Evolutionary conservation across 345 rosid species (phyloP).

Genomic region (Crucihimalaya himalaica): DNA sequence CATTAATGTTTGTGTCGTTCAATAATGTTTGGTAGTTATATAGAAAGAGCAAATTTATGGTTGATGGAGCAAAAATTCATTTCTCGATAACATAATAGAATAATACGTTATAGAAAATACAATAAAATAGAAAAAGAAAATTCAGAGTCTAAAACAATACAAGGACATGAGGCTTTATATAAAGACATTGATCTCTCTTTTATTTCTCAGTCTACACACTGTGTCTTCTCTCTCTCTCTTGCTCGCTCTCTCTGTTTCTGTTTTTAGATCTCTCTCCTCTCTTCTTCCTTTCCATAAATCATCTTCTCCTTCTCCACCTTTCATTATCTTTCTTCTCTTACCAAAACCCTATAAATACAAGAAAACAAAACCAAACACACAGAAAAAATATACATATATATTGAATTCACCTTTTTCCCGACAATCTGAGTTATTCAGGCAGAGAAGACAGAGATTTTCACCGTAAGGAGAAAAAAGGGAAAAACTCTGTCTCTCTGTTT

Average conservation of each 20-base stretch:
- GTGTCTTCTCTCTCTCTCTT: slow-evolving; percentile 28
- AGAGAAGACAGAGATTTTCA: slow-evolving; percentile 37
- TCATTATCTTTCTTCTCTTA: slow-evolving; percentile 32
- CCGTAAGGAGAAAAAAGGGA: not conserved
- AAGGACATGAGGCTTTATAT: slow-evolving; percentile 33
- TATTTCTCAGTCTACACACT: slow-evolving; percentile 10
- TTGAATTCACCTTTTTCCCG: slow-evolving; percentile 19
- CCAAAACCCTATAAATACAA: slow-evolving; percentile 31
- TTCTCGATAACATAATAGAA: not conserved
- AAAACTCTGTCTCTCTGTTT: slow-evolving; percentile 42
- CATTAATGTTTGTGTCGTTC: slow-evolving; percentile 27
- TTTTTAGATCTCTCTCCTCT: slow-evolving; percentile 20
- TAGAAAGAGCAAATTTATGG: slow-evolving; percentile 34
- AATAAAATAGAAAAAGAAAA: not conserved
- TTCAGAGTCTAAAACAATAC: slow-evolving; percentile 7
- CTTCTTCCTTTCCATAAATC: slow-evolving; percentile 10
- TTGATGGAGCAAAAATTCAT: slow-evolving; percentile 6
- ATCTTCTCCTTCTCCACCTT: slow-evolving; percentile 42
- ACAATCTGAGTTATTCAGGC: slow-evolving; percentile 27
- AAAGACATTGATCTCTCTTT: slow-evolving; percentile 40
- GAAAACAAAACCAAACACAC: not conserved
- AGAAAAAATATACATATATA: no score
- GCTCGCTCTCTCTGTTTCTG: slow-evolving; percentile 2
- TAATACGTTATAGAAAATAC: not conserved
- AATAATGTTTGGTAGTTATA: slow-evolving; percentile 35